Evolutionary conservation across 2,329 filamentous ascomycete species (phyloP).

Genomic region (Pseudogymnoascus sp.): DNA sequence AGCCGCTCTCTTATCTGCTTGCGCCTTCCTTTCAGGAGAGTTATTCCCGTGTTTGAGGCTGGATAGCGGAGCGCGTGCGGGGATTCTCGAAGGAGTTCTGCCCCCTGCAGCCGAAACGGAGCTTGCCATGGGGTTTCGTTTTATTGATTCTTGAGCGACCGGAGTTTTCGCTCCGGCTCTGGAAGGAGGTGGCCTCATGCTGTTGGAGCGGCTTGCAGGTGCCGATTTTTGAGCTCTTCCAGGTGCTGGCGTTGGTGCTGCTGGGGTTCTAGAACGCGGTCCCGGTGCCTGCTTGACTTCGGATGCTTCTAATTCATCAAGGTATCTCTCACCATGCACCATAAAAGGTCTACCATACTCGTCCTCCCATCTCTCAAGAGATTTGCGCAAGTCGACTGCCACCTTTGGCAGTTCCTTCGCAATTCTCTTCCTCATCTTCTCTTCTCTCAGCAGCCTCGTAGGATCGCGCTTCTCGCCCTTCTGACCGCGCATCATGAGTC

Average conservation of each 20-base stretch:
- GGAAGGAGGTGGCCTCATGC: constrained; percentile 21
- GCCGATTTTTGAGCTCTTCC: constrained; percentile 21
- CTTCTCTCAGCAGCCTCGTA: constrained; percentile 84
- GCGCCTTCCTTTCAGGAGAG: constrained; percentile 62
- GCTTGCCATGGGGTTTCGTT: constrained; percentile 21
- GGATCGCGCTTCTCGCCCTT: constrained; percentile 94
- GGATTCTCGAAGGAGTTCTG: constrained; percentile 60
- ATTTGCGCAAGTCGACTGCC: constrained; percentile 70
- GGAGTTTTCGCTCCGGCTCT: constrained; percentile 43
- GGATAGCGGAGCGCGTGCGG: constrained; percentile 59
- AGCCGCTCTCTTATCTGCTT: constrained; percentile 19
- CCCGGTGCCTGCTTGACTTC: constrained; percentile 52
- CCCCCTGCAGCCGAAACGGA: constrained; percentile 22
- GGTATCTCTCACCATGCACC: constrained; percentile 83
- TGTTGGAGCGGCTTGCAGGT: constrained; percentile 24
- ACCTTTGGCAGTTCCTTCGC: constrained; percentile 93
- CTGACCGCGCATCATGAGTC: constrained; percentile 80
- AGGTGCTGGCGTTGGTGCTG: constrained; percentile 45
- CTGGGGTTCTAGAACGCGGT: constrained; percentile 68
- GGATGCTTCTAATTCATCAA: constrained; percentile 69
- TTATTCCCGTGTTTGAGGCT: constrained; percentile 65
- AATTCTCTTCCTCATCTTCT: constrained; percentile 98
- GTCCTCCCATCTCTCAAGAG: constrained; percentile 82
- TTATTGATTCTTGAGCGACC: constrained; percentile 31
- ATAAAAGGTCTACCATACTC: constrained; percentile 91